Conservation (phyloP, 164 flowering plant species). For the Pachysandra terminalis region DNA sequence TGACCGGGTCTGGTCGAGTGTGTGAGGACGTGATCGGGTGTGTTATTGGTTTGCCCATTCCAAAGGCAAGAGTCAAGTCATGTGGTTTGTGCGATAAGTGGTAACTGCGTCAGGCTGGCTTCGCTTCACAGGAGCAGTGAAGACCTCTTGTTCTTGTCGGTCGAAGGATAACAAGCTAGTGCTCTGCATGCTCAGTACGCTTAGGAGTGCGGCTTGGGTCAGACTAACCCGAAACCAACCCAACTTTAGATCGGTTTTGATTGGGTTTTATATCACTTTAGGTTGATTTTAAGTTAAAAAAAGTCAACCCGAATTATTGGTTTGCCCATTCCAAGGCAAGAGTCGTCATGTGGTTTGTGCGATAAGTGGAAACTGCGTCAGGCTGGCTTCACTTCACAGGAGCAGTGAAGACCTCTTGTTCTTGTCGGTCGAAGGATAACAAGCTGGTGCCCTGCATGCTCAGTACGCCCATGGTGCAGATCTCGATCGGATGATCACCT, state of each 20-base stretch:
- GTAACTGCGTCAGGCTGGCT: slow-evolving; percentile 42
- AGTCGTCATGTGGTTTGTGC: slow-evolving; percentile 18
- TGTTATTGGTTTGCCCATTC: slow-evolving; percentile 29
- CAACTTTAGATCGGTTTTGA: too few relatives aligned
- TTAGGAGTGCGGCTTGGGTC: too few relatives aligned
- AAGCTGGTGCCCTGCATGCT: slow-evolving; percentile 1
- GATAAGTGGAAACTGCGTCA: slow-evolving; percentile 32
- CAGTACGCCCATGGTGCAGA: too few relatives aligned
- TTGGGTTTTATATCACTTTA: too few relatives aligned
- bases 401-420: slow-evolving; percentile 41
- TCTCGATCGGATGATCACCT: too few relatives aligned
- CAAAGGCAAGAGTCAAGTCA: slow-evolving; percentile 30
- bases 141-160: slow-evolving; percentile 32
- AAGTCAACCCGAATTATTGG: too few relatives aligned
- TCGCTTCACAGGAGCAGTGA: slow-evolving; percentile 50
- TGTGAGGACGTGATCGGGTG: too few relatives aligned
- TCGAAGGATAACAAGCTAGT: slow-evolving; percentile 40
- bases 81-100: slow-evolving; percentile 23
- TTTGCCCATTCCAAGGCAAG: slow-evolving; percentile 33
- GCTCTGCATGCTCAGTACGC: not conserved
- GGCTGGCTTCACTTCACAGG: slow-evolving; percentile 55
- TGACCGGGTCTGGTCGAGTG: too few relatives aligned
- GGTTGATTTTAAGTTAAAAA: too few relatives aligned
- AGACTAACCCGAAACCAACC: too few relatives aligned
- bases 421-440: slow-evolving; percentile 45